phyloP scores from a whole-genome alignment of 2,329 filamentous ascomycete species.

The Rhytidhysteron rufulum region DNA sequence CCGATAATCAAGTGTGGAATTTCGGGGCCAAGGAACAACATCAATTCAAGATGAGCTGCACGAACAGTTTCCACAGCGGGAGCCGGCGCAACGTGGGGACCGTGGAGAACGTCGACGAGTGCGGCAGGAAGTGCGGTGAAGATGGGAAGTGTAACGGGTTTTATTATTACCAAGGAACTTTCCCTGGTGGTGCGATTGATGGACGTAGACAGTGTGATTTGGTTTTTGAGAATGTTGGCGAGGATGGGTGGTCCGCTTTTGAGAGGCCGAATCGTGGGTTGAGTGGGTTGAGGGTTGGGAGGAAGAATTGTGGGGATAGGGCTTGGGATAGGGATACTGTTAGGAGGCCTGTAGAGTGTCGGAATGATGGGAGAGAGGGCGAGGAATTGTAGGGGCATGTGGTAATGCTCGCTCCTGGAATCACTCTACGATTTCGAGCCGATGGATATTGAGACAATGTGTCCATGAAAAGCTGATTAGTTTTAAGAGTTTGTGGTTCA shows the following conservation, averaged over 20 bases:
- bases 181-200: constrained; percentile 5
- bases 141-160: constrained; percentile 7
- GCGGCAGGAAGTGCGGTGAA: constrained; percentile 2
- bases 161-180: constrained; percentile 7
- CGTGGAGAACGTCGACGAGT: constrained; percentile 3
- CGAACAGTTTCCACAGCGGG: constrained; percentile 2
- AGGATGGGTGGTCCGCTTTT: constrained; percentile 3
- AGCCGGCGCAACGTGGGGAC: constrained; percentile 1
- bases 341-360: not conserved
- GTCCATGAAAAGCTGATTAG: no score
- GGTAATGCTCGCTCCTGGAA: not conserved
- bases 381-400: not conserved
- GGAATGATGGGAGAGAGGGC: not conserved
- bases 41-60: constrained; percentile 8
- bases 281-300: not conserved
- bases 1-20: constrained; percentile 8
- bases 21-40: constrained; percentile 3
- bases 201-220: constrained; percentile 7
- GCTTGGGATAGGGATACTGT: not conserved
- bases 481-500: no score
- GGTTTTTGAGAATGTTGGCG: constrained; percentile 3
- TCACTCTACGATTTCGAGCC: no score
- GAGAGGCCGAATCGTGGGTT: constrained; percentile 1
- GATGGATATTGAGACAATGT: no score
- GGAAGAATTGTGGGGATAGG: not conserved